Evolutionary conservation across 257 asterid genomes (phyloP).

Genomic region (Plectranthus barbatus): DNA sequence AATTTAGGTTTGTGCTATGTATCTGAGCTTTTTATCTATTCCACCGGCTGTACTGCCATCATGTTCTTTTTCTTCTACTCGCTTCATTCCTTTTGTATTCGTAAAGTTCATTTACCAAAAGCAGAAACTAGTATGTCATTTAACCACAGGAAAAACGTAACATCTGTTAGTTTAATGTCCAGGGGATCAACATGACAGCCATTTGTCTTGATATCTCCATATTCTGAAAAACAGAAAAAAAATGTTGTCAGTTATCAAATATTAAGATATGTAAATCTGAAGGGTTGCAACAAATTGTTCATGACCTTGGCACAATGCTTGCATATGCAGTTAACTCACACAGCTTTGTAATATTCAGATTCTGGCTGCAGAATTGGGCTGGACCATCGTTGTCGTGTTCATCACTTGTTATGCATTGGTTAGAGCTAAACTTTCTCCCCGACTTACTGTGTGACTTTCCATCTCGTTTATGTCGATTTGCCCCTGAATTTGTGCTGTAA

Average conservation of each 20-base stretch:
- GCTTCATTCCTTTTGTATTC: neutral
- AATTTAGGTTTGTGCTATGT: neutral
- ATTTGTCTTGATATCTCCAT: neutral
- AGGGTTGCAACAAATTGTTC: conserved; percentile 6
- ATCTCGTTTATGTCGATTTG: conserved; percentile 5
- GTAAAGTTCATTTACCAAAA: neutral
- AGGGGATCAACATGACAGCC: neutral
- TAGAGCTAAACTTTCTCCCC: conserved; percentile 21
- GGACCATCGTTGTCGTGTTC: conserved; percentile 83
- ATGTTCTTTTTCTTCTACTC: neutral
- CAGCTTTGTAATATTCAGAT: conserved; percentile 41
- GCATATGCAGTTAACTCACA: conserved; percentile 17
- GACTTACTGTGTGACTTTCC: conserved; percentile 1
- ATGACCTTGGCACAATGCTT: conserved; percentile 1
- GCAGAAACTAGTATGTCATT: neutral
- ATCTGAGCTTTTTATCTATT: neutral
- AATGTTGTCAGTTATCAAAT: neutral
- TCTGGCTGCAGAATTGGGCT: conserved; percentile 98
- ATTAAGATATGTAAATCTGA: neutral
- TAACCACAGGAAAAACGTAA: neutral
- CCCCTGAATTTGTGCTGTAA: conserved; percentile 17
- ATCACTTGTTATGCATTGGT: conserved; percentile 79
- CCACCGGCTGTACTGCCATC: neutral
- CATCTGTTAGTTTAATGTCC: neutral
- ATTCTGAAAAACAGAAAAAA: too few species aligned